Conservation (phyloP, 2,329 filamentous ascomycete species). For the Paramyrothecium sp. region DNA sequence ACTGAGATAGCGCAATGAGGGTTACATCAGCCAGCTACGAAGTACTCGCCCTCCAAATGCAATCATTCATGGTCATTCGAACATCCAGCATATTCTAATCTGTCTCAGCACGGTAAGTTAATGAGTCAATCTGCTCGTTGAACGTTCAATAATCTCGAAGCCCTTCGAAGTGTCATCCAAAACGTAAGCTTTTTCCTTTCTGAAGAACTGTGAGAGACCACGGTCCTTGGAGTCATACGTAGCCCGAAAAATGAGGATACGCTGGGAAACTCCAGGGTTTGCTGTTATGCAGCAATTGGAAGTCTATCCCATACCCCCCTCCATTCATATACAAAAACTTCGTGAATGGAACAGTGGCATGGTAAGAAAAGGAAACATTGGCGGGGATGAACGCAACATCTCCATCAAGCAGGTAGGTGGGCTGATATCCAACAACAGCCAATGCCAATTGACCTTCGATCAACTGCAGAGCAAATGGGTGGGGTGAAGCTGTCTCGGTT, state of each 20-base stretch:
- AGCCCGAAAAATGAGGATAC: conserved; percentile 8
- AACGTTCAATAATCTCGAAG: too few species aligned
- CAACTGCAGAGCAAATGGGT: conserved; percentile 21
- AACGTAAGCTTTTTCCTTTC: too few species aligned
- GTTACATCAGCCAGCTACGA: too few species aligned
- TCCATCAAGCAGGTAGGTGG: conserved; percentile 17
- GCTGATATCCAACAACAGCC: conserved; percentile 17
- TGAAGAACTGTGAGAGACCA: too few species aligned
- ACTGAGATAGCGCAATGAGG: too few species aligned
- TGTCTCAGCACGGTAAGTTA: too few species aligned
- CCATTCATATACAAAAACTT: conserved; percentile 23
- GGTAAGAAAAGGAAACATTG: conserved; percentile 15
- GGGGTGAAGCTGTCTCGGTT: conserved; percentile 5
- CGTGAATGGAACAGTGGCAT: conserved; percentile 19
- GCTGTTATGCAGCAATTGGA: conserved; percentile 15
- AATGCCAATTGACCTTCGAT: conserved; percentile 22
- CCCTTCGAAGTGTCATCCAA: too few species aligned
- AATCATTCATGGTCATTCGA: too few species aligned
- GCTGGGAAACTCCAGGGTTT: conserved; percentile 16
- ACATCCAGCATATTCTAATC: too few species aligned
- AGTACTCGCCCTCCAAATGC: too few species aligned
- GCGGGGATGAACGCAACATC: conserved; percentile 23
- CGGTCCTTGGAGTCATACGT: too few species aligned
- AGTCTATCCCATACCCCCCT: conserved; percentile 18
- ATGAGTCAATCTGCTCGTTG: too few species aligned